Evolutionary conservation across 371 early-diverging fungal species (phyloP), one percentile per base, ranked within the genome.

Genomic region (Mortierella sp.): DNA sequence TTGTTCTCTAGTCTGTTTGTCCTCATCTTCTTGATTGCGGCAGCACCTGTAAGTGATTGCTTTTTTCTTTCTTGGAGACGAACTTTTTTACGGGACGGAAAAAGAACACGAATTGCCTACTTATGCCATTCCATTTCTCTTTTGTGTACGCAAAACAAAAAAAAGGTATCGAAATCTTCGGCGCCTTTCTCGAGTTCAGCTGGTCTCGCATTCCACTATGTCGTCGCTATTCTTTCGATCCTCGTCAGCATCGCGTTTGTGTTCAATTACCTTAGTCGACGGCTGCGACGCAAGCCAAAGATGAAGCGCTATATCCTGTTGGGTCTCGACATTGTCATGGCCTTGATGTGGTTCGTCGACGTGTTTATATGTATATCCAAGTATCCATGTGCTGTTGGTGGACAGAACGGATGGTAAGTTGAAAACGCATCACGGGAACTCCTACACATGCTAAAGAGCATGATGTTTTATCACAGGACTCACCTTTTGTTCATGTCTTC

Each of bases 281-380:
- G 83, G 18, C 34, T 87, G n/a, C 67, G 78, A 28, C 80, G 72
- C 3, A 67, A 74, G 2, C 42, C 71, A 28, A 86, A 84, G 60
- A 80, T 86, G 78, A 83, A 82, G 48, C 82, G 86, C 0, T 69
- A 69, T n/a, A 52, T 86, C 12, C 67, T 86, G 54, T 72, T 82
- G 21, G 66, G 81, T 16, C 78, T 84, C 49, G 88, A 88, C 54
- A 58, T 84, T 21, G 21, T 86, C 9, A 78, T 88, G 78, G 67
- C 86, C 0, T 48, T 85, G 13, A 38, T 83, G 38, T 88, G 86
- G 88, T 80, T 86, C 39, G 81, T 84, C 59, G 86, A 86, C 23
- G 66, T 84, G 12, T 86, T 88, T 71, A 78, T 88, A 0, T 86
- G 86, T 58, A 80, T 85, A 13, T 79, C 82, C 19, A 82, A 83